phyloP scores from a whole-genome alignment of 2,329 filamentous ascomycete genomes.

The Ceratocystiopsis minuta region DNA sequence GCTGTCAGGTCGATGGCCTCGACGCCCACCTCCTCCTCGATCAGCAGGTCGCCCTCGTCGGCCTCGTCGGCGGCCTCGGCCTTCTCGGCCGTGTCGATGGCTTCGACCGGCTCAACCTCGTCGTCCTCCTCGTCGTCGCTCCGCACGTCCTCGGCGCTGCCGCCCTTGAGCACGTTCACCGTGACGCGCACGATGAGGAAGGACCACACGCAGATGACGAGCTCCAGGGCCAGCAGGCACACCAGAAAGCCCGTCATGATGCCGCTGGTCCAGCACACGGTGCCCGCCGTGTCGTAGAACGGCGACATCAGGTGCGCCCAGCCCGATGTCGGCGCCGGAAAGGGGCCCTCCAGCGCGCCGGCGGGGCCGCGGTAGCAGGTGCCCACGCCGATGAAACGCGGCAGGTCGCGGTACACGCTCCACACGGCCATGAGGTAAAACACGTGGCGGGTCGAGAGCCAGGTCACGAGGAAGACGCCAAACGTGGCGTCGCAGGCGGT shows the following conservation, averaged over 20 bases:
- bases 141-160: conserved; percentile 64
- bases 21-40: conserved; percentile 61
- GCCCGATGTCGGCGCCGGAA: conserved; percentile 11
- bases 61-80: no score
- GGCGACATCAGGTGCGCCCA: conserved; percentile 53
- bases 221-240: conserved; percentile 60
- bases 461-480: conserved; percentile 67
- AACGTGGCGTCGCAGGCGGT: conserved; percentile 68
- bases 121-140: conserved; percentile 71
- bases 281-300: conserved; percentile 50
- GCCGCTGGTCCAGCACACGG: conserved; percentile 60
- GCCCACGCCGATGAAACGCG: conserved; percentile 42
- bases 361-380: conserved; percentile 35
- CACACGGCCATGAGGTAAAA: conserved; percentile 66
- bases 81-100: conserved; percentile 40
- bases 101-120: conserved; percentile 33
- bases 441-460: conserved; percentile 70
- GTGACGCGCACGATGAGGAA: conserved; percentile 73
- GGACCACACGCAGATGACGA: conserved; percentile 72
- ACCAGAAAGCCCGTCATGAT: conserved; percentile 64
- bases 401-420: conserved; percentile 55
- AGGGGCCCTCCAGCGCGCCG: neutral
- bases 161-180: conserved; percentile 58
- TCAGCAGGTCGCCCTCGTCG: conserved; percentile 19
- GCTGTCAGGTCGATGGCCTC: conserved; percentile 50